phyloP scores from a whole-genome alignment of 495 filamentous ascomycete genomes.

The Antarctomyces pellizariae region DNA sequence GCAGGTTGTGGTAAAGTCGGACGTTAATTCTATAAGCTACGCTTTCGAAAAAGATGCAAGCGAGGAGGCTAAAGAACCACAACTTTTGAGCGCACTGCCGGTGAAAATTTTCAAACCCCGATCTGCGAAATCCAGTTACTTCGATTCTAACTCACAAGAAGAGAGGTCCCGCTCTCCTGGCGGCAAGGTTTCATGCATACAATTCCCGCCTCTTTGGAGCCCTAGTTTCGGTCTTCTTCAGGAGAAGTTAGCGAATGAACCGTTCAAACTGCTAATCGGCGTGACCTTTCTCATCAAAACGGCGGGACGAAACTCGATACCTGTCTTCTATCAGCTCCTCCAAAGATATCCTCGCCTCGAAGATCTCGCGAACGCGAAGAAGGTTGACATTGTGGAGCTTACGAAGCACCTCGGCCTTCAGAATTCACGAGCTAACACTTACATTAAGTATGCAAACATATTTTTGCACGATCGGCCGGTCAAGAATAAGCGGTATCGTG shows the following conservation, averaged over 20 bases:
- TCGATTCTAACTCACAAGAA: slow-evolving; percentile 5
- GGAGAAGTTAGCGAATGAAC: slow-evolving; percentile 46
- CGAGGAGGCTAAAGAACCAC: too few species aligned
- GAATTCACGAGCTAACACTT: slow-evolving; percentile 32
- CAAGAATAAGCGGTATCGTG: slow-evolving; percentile 33
- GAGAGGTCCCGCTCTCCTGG: slow-evolving; percentile 14
- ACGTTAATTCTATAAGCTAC: too few species aligned
- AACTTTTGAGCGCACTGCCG: too few species aligned
- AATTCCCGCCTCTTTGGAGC: slow-evolving; percentile 42
- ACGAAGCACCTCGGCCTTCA: slow-evolving; percentile 60
- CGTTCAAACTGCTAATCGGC: slow-evolving; percentile 50
- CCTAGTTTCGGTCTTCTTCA: slow-evolving; percentile 57
- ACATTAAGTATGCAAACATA: slow-evolving; percentile 39
- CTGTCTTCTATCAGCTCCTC: slow-evolving; percentile 49
- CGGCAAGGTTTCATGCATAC: slow-evolving; percentile 35
- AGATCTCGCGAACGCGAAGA: slow-evolving; percentile 33
- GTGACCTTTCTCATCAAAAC: slow-evolving; percentile 73
- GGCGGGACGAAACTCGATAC: slow-evolving; percentile 46
- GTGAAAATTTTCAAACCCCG: slow-evolving; percentile 8
- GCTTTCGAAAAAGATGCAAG: too few species aligned
- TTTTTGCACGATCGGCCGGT: slow-evolving; percentile 46
- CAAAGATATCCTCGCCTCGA: slow-evolving; percentile 40
- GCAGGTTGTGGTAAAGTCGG: too few species aligned
- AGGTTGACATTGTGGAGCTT: slow-evolving; percentile 30
- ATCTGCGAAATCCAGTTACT: slow-evolving; percentile 5